A percentile compares a stretch with the other conserved stretches of the same genome.
Evolutionary conservation across 2,329 filamentous ascomycete species (phyloP).

Genomic region (Malbranchea zuffiana): DNA sequence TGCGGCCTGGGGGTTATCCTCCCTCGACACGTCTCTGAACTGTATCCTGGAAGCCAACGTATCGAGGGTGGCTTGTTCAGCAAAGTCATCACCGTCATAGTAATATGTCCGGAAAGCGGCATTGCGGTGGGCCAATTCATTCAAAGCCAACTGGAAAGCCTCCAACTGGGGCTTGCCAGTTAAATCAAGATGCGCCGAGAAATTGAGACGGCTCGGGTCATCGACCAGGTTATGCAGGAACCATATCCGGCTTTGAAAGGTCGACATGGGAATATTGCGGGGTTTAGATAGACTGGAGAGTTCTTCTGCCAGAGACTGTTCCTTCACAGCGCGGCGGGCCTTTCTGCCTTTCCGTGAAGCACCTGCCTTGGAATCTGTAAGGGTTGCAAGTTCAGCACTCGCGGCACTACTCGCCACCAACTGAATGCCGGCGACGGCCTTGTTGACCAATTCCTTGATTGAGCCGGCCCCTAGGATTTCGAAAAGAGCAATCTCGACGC

Average conservation of each 20-base stretch:
- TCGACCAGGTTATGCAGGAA: constrained; percentile 19
- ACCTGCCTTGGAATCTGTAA: too few species aligned
- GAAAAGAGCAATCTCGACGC: constrained; percentile 19
- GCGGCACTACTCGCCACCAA: too few species aligned
- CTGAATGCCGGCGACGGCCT: constrained; percentile 11
- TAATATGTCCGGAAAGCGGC: constrained; percentile 17
- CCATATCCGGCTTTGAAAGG: constrained; percentile 19
- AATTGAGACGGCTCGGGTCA: constrained; percentile 18
- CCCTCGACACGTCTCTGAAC: constrained; percentile 15
- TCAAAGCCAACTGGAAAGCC: constrained; percentile 12
- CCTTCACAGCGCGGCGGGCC: too few species aligned
- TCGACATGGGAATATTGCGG: constrained; percentile 20
- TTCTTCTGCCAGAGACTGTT: too few species aligned
- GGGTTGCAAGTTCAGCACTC: too few species aligned
- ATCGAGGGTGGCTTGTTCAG: constrained; percentile 16
- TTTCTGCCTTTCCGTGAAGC: too few species aligned
- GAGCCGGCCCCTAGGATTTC: constrained; percentile 19
- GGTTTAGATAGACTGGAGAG: too few species aligned
- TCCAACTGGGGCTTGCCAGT: constrained; percentile 13
- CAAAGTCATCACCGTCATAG: constrained; percentile 19
- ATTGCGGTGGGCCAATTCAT: constrained; percentile 15
- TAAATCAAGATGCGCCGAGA: constrained; percentile 15
- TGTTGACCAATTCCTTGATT: constrained; percentile 17
- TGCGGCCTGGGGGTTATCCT: constrained; percentile 11
- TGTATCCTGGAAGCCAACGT: constrained; percentile 13